phyloP scores from a whole-genome alignment of 257 asterid genomes.

The Solanum virginianum region DNA sequence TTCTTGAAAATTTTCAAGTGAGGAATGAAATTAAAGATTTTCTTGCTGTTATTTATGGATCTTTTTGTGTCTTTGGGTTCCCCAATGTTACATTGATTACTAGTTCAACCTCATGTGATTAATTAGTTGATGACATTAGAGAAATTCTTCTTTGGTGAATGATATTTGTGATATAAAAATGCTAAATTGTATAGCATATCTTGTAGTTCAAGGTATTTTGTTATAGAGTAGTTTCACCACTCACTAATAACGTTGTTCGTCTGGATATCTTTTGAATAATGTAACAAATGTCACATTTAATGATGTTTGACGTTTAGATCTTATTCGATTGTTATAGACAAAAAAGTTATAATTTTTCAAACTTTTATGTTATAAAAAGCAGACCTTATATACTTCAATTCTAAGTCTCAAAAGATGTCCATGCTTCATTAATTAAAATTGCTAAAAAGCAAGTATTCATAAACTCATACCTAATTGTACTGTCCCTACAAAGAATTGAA shows the following conservation, averaged over 20 bases:
- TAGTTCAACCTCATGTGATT: not conserved
- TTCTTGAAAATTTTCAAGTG: conserved; percentile 1
- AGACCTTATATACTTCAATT: not conserved
- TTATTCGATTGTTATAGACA: not conserved
- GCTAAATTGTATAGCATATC: not conserved
- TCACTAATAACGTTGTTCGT: too few species aligned
- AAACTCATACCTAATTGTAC: not conserved
- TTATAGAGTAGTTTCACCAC: too few species aligned
- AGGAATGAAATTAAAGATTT: not conserved
- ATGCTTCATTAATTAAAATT: not conserved
- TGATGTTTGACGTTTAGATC: not conserved
- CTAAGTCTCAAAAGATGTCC: not conserved
- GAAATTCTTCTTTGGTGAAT: not conserved
- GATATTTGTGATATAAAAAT: not conserved
- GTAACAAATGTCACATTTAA: too few species aligned
- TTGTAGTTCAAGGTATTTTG: not conserved
- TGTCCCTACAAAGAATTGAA: not conserved
- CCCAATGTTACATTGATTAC: not conserved
- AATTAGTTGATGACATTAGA: not conserved
- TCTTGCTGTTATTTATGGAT: not conserved
- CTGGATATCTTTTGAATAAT: too few species aligned
- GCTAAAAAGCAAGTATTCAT: not conserved
- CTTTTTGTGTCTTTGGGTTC: not conserved
- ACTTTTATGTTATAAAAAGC: too few species aligned
- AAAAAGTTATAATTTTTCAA: not conserved